Base-by-base conservation (phyloP, 805 yeast species). In the Candida nanaspora region DNA sequence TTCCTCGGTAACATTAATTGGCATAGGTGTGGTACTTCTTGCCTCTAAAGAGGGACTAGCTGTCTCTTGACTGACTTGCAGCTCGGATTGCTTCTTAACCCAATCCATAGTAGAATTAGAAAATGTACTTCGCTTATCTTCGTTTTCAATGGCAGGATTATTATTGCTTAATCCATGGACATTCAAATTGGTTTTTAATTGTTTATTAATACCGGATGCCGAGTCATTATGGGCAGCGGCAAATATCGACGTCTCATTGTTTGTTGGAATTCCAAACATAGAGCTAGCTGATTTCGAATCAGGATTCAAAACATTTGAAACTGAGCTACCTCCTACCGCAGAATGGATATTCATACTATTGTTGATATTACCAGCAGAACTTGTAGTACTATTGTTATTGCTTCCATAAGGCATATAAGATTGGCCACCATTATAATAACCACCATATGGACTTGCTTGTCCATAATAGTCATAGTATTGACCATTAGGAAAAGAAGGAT, bases 1-100 rank as follows among this genome's bases (percentile, higher is more conserved):
- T 11, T 50, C 49, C 30, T 62, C 62, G 1, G 61, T 47, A 8
- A 66, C 46, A 35, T 26, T 14, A 7, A 20, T 10, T 31, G 34
- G 34, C 16, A 31, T 31, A 18, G 22, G 22, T 4, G 22, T 31
- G 16, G n/a, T 31, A n/a, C n/a, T n/a, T n/a, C n/a, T n/a, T n/a
- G n/a, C n/a, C n/a, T n/a, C n/a, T n/a, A n/a, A n/a, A n/a, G n/a
- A n/a, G n/a, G n/a, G n/a, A n/a, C n/a, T n/a, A n/a, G n/a, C n/a
- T n/a, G n/a, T n/a, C 14, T 9, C 7, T 30, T 30, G 33, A 30
- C n/a, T 15, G 10, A 7, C 13, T 13, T 20, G 35, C 5, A 33
- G 5, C 19, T 33, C 26, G 3, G 25, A 15, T 41, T 55, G 60
- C 21, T 38, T 39, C 30, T 47, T 47, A 25, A 56, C 47, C 60